phyloP scores from a whole-genome alignment of 768 basidiomycete species.

The Lactarius indigo region DNA sequence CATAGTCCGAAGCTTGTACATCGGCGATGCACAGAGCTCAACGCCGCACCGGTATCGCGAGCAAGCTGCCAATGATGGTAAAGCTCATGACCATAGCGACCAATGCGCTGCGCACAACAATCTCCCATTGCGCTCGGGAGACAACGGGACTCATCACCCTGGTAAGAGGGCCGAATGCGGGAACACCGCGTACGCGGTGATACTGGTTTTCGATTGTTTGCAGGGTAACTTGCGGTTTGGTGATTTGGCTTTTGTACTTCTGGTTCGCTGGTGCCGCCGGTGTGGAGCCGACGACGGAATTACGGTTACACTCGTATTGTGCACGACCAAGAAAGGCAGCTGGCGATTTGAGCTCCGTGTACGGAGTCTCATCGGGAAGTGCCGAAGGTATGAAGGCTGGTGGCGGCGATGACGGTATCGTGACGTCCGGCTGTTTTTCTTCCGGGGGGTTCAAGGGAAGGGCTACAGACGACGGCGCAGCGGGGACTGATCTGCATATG shows the following conservation, averaged over 20 bases:
- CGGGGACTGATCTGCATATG: slow-evolving; percentile 19
- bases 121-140: slow-evolving; percentile 81
- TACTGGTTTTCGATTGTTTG: slow-evolving; percentile 35
- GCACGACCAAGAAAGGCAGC: slow-evolving; percentile 17
- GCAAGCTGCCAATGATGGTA: slow-evolving; percentile 32
- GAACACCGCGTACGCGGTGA: slow-evolving; percentile 51
- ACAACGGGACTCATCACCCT: slow-evolving; percentile 65
- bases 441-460: slow-evolving; percentile 19
- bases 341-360: slow-evolving; percentile 11
- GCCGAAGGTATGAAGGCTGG: not conserved
- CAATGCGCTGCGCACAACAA: slow-evolving; percentile 58
- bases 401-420: not conserved
- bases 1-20: not conserved
- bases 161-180: slow-evolving; percentile 72
- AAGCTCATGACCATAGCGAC: slow-evolving; percentile 43
- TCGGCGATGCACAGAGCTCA: slow-evolving; percentile 26
- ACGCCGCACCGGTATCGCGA: slow-evolving; percentile 34
- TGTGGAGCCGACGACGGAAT: slow-evolving; percentile 2
- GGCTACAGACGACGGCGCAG: slow-evolving; percentile 25
- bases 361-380: not conserved
- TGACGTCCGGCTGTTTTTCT: slow-evolving; percentile 7
- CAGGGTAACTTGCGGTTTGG: not conserved
- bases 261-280: slow-evolving; percentile 13
- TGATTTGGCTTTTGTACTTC: slow-evolving; percentile 15
- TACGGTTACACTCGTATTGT: slow-evolving; percentile 21